phyloP scores from a whole-genome alignment of 2,329 filamentous ascomycete genomes.

The Claviceps maximensis region DNA sequence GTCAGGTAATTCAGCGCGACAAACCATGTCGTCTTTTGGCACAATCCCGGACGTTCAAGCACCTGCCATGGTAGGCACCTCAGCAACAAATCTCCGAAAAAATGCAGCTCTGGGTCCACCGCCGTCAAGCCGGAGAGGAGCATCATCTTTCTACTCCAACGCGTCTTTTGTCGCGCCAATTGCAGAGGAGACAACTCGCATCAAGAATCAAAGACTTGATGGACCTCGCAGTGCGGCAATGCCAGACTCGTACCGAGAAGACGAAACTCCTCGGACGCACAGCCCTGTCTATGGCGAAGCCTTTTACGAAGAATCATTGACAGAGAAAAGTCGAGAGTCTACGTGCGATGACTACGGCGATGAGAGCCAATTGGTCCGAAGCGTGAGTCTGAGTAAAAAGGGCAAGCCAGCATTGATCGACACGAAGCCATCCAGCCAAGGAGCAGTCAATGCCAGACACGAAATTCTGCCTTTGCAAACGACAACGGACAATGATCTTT shows the following conservation, averaged over 20 bases:
- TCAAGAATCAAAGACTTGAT: slow-evolving; percentile 48
- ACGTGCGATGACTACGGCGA: slow-evolving; percentile 35
- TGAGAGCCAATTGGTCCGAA: slow-evolving; percentile 44
- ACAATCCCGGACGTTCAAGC: slow-evolving; percentile 48
- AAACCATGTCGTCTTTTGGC: slow-evolving; percentile 39
- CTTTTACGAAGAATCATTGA: slow-evolving; percentile 36
- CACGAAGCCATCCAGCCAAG: slow-evolving; percentile 12
- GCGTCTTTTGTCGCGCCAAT: slow-evolving; percentile 61
- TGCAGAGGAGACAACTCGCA: slow-evolving; percentile 52
- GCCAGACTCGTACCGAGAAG: slow-evolving; percentile 52
- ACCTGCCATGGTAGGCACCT: slow-evolving; percentile 18
- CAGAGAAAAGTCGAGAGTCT: slow-evolving; percentile 29
- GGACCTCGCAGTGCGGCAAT: slow-evolving; percentile 62
- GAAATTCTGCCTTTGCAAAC: slow-evolving; percentile 25
- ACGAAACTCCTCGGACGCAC: slow-evolving; percentile 26
- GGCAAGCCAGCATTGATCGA: slow-evolving; percentile 44
- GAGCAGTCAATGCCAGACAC: slow-evolving; percentile 14
- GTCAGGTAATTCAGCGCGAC: slow-evolving; percentile 34
- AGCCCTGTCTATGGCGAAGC: slow-evolving; percentile 35
- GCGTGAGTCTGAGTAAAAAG: slow-evolving; percentile 47
- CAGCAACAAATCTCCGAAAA: slow-evolving; percentile 24
- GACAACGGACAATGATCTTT: slow-evolving; percentile 32
- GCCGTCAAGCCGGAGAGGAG: slow-evolving; percentile 45
- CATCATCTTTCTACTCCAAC: slow-evolving; percentile 52
- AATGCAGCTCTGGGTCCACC: slow-evolving; percentile 46